These are phyloP conservation scores for Exophiala sideris DNA, from an alignment of 2,329 filamentous ascomycete species.

Conservation along the genomic window DNA sequence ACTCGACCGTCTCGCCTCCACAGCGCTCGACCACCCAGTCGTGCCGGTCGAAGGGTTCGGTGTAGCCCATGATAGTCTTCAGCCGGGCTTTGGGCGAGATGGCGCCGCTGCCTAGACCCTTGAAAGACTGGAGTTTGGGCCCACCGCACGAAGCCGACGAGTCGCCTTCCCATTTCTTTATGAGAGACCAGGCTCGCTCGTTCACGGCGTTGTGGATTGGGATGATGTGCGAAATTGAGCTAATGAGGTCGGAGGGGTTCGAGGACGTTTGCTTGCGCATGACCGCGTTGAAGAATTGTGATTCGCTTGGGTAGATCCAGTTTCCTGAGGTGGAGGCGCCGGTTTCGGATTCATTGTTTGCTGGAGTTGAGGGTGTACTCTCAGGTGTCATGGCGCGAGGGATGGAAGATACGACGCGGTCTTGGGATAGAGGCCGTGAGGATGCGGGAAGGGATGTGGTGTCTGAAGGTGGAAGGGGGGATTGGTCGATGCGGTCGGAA, in stretches of 20 bases:
- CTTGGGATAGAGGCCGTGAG: slow-evolving; percentile 55
- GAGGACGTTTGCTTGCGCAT: slow-evolving; percentile 72
- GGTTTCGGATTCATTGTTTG: slow-evolving; percentile 76
- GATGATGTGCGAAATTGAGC: slow-evolving; percentile 65
- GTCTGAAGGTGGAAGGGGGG: slow-evolving; percentile 22
- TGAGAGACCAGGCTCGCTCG: slow-evolving; percentile 91
- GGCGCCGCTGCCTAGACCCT: slow-evolving; percentile 54
- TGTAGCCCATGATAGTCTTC: slow-evolving; percentile 70
- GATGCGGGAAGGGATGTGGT: slow-evolving; percentile 24
- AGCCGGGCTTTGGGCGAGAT: slow-evolving; percentile 80
- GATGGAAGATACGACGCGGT: slow-evolving; percentile 76
- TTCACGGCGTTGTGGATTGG: slow-evolving; percentile 99
- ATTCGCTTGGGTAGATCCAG: slow-evolving; percentile 95
- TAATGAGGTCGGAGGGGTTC: slow-evolving; percentile 43
- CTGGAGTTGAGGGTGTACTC: slow-evolving; percentile 41
- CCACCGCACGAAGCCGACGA: slow-evolving; percentile 56
- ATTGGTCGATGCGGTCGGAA: slow-evolving; percentile 33
- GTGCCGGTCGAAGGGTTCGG: slow-evolving; percentile 87
- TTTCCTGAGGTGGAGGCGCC: slow-evolving; percentile 71
- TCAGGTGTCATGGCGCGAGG: slow-evolving; percentile 54
- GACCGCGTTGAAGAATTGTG: slow-evolving; percentile 98
- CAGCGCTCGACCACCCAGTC: slow-evolving; percentile 97
- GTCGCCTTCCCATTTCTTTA: slow-evolving; percentile 75
- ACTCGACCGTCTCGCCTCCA: slow-evolving; percentile 71
- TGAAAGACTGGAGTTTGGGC: slow-evolving; percentile 78